Evolutionary conservation across 352 stramenopile genomes (phyloP), one percentile per base, ranked within the genome.

Genomic region (Phytophthora capsici): DNA sequence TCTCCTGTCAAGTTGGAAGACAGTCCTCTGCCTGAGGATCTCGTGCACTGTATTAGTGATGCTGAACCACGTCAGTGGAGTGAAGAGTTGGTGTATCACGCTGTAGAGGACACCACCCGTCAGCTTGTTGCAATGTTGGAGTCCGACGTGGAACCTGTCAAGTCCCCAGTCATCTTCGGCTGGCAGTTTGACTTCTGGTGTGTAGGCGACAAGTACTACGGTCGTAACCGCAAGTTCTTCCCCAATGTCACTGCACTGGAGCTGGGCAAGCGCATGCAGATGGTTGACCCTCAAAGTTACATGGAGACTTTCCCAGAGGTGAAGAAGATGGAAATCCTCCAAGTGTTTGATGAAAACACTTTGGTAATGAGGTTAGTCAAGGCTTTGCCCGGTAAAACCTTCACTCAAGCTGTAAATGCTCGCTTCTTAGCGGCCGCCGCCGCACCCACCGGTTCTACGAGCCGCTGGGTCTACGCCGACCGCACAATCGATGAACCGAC

Each of bases 151-250:
- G 57, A 71, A 9, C 66, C 71, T 0, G 76, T 71, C 43, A 76
- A 85, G 46, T 73, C 70, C 19, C 69, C 73, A n/a, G 56, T 76
- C 6, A 81, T 80, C 23, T 89, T 90, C 20, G 79, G 79, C 41
- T 90, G 82, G 82, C 69, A 81, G 26, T 88, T 90, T 48, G 70
- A 84, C 41, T 86, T 90, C 16, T 90, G 82, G 82, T 50, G 72
- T 23, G 62, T 84, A 49, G 75, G 73, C 14, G 44, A 73, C 41
- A 74, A 68, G 36, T 90, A 86, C 53, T 90, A 70, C n/a, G 82
- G 73, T 14, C 80, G 74, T 40, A 78, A 79, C 6, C 60, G 67
- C 54, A 90, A 90, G 66, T 90, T 90, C 55, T 90, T 88, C 63
- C 75, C 69, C 5, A 64, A 66, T 14, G 73, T 89, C 38, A 73